phyloP scores from a whole-genome alignment of 495 filamentous ascomycete genomes.

The Choiromyces venosus region DNA sequence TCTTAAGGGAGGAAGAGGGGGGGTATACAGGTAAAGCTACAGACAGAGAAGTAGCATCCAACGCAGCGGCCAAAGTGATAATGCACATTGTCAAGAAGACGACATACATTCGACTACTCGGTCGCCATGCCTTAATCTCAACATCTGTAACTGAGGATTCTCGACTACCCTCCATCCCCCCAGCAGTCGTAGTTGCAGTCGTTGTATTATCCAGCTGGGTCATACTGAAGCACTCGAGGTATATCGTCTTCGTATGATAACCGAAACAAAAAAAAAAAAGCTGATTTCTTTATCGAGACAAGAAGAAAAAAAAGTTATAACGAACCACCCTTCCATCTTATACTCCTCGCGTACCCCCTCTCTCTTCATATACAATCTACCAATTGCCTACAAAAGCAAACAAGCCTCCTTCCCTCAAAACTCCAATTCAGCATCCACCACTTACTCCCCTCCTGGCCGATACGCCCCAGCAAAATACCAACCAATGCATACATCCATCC shows the following conservation, averaged over 20 bases:
- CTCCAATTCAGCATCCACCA: background rate
- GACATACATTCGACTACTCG: constrained; percentile 41
- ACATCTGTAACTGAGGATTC: background rate
- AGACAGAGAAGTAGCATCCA: constrained; percentile 69
- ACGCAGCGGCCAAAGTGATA: constrained; percentile 61
- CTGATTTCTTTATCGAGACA: background rate
- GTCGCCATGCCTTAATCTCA: constrained; percentile 19
- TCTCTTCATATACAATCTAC: background rate
- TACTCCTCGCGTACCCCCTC: background rate
- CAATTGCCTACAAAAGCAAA: background rate
- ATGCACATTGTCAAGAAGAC: constrained; percentile 57
- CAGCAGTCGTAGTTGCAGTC: background rate
- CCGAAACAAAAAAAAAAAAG: background rate
- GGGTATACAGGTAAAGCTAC: constrained; percentile 61
- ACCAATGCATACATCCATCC: background rate
- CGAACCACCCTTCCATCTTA: background rate
- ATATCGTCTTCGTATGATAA: background rate
- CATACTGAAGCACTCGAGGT: background rate
- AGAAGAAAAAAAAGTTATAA: background rate
- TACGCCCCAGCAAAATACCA: background rate
- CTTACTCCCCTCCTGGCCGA: too few relatives aligned
- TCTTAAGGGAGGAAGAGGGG: background rate
- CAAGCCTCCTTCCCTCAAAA: background rate
- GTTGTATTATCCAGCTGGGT: background rate
- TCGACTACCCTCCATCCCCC: background rate